These are phyloP conservation scores for Penicillium sp. DNA, from an alignment of 2,329 filamentous ascomycete genomes.

Conservation along the genomic window DNA sequence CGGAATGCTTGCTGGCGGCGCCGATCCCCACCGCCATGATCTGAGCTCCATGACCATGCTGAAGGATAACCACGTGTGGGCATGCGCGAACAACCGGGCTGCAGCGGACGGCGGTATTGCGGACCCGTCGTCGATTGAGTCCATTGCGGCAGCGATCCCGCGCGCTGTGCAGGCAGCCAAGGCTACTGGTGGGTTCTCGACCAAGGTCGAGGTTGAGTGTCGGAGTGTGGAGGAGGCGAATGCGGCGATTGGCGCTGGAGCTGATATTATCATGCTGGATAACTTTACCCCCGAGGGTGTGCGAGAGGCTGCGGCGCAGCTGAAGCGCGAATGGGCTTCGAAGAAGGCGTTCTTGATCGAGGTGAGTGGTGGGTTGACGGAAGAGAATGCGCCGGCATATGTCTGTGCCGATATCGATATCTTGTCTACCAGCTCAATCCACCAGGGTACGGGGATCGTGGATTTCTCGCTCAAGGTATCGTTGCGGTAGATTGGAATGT, in stretches of 20 bases:
- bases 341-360: constrained; percentile 76
- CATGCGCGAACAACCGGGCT: constrained; percentile 57
- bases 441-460: constrained; percentile 89
- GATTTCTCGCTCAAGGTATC: constrained; percentile 93
- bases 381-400: constrained; percentile 79
- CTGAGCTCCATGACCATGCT: constrained; percentile 96
- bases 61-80: constrained; percentile 98
- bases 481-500: constrained; percentile 28
- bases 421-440: constrained; percentile 92
- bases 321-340: constrained; percentile 78
- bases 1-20: constrained; percentile 91
- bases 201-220: constrained; percentile 96
- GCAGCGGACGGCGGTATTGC: constrained; percentile 22
- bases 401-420: constrained; percentile 81
- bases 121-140: constrained; percentile 18
- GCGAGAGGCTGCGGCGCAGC: constrained; percentile 66
- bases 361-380: constrained; percentile 84
- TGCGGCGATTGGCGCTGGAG: constrained; percentile 85
- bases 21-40: constrained; percentile 88
- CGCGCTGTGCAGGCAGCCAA: constrained; percentile 82
- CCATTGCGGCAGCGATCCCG: constrained; percentile 66
- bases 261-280: constrained; percentile 95
- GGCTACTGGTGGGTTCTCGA: constrained; percentile 78
- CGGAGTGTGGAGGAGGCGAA: constrained; percentile 84
- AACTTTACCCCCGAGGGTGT: constrained; percentile 86